Evolutionary conservation across 176 grass and related monocot species (phyloP).

Genomic region (Bothriochloa decipiens): DNA sequence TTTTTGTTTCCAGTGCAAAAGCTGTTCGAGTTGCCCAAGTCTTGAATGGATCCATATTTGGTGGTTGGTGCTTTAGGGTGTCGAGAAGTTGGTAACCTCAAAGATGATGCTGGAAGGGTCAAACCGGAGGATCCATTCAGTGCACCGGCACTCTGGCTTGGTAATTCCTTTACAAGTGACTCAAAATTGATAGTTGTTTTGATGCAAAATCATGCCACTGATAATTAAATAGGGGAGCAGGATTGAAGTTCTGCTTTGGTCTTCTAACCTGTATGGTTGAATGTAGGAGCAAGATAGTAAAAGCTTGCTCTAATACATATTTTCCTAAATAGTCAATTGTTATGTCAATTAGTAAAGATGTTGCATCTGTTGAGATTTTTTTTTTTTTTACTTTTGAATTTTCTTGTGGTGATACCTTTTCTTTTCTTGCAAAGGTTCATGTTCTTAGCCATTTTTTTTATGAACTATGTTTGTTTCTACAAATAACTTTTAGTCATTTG

Average conservation of each 20-base stretch:
- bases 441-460: background rate
- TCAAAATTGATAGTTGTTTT: background rate
- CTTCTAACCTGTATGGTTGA: background rate
- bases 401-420: too few species aligned
- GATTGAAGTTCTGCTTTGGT: background rate
- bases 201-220: background rate
- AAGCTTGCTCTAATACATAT: background rate
- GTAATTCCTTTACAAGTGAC: slow-evolving; percentile 25
- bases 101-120: slow-evolving; percentile 78
- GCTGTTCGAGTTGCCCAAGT: background rate
- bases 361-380: background rate
- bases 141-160: slow-evolving; percentile 66
- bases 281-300: background rate
- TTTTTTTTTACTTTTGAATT: background rate
- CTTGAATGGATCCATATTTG: background rate
- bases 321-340: background rate
- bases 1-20: background rate
- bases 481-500: background rate
- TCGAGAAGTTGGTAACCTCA: slow-evolving; percentile 71
- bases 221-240: background rate
- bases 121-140: slow-evolving; percentile 64
- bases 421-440: background rate
- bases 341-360: background rate
- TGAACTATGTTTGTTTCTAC: background rate
- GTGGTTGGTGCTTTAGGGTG: slow-evolving; percentile 40